Evolutionary conservation across 2,329 filamentous ascomycete genomes (phyloP), one percentile per base, ranked within the genome.

Genomic region (Paracoccidioides lutzii): DNA sequence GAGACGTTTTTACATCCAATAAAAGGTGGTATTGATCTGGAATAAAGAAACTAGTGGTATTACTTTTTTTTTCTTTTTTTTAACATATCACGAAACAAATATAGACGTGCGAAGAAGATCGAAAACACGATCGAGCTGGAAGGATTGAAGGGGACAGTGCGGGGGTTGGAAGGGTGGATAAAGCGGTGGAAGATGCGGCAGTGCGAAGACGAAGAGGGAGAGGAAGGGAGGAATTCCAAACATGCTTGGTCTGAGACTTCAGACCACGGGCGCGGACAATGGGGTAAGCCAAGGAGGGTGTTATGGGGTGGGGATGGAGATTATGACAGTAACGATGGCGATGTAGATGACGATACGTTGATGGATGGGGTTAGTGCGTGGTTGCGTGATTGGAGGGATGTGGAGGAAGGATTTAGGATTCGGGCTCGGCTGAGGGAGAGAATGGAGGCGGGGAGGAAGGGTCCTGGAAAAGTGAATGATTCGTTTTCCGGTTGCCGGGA

Each of bases 381-480:
- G 72, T 68, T 73, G 64, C 65, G 71, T 28, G 72, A 71, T 8
- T 74, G 72, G 67, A 67, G 65, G 44, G 71, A 74, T 59, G 64
- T 71, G 12, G 69, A 73, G 58, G 71, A 73, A 57, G 71, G 65
- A 33, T 68, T 72, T 52, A 56, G 58, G 37, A 58, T 61, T 33
- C 58, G 83, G 76, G 61, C 81, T 32, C 75, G 83, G 44, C 78
- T 81, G 56, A 79, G 87, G 58, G 78, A 80, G 64, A 37, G 10
- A 38, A 42, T 22, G 15, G 22, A 30, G 30, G 22, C 49, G 3
- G 15, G n/a, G 28, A 52, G 30, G 9, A 37, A 30, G 41, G 41
- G 37, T 42, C 22, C 22, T 15, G 43, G 14, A 30, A 30, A 6
- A 15, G 35, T 43, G 35, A 53, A 7, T 44, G 32, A 15, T 44